Percentiles rank a stretch among this genome's conserved stretches.
These are phyloP conservation scores for Tephrocybe sp. DNA, from an alignment of 768 basidiomycete species.

Conservation along the genomic window DNA sequence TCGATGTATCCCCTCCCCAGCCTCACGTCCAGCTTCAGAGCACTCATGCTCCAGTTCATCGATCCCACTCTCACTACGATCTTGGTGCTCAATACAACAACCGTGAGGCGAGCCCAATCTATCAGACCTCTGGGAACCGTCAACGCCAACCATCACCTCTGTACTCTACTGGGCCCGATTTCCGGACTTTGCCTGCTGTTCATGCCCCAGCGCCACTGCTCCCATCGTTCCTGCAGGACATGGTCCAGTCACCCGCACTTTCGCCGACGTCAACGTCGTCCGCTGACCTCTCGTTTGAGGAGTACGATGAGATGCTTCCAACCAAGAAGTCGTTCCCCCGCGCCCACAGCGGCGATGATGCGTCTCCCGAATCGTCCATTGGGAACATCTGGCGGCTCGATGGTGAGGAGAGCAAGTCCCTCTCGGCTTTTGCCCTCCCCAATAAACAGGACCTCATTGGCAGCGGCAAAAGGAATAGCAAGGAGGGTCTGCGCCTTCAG, in stretches of 20 bases:
- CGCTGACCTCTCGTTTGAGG: constrained; percentile 64
- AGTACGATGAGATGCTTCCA: constrained; percentile 40
- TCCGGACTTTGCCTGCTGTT: constrained; percentile 24
- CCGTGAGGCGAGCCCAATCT: constrained; percentile 40
- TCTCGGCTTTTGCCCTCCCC: constrained; percentile 49
- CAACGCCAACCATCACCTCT: constrained; percentile 39
- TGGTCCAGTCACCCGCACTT: constrained; percentile 64
- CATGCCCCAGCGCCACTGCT: constrained; percentile 53
- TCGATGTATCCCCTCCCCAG: constrained; percentile 33
- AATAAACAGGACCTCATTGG: constrained; percentile 36
- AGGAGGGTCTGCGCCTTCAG: constrained; percentile 30
- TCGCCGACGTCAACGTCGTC: constrained; percentile 67
- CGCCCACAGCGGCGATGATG: constrained; percentile 27
- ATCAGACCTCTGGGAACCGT: constrained; percentile 56
- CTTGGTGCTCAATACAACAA: constrained; percentile 41
- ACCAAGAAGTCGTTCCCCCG: constrained; percentile 26
- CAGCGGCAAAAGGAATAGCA: constrained; percentile 36
- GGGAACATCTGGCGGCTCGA: constrained; percentile 72
- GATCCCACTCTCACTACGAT: constrained; percentile 52
- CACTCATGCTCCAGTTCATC: constrained; percentile 37
- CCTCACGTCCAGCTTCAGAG: constrained; percentile 17
- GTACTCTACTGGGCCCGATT: constrained; percentile 35
- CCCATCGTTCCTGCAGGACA: constrained; percentile 77
- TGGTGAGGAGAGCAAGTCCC: constrained; percentile 62
- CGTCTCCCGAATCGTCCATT: constrained; percentile 29